Percentiles rank a stretch among this genome's conserved stretches.
Evolutionary conservation across 148 eudicot species (phyloP).

Genomic region (Vaccinium macrocarpon): DNA sequence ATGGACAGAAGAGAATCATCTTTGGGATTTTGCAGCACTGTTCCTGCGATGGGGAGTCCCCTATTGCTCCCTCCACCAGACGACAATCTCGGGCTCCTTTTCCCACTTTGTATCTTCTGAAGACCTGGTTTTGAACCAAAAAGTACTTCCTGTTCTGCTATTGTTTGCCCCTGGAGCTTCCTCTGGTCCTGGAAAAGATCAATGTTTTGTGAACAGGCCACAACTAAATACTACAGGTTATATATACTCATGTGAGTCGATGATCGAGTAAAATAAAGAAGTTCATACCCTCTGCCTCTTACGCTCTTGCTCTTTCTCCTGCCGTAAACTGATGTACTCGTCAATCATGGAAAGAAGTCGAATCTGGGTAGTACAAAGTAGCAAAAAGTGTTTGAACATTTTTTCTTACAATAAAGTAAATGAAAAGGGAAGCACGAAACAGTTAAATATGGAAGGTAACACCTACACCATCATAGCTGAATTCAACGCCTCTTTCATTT

Average conservation of each 20-base stretch:
- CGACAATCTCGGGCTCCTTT: slow-evolving; percentile 56
- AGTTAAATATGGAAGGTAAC: slow-evolving; percentile 4
- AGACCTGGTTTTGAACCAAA: slow-evolving; percentile 90
- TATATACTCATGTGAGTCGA: background rate
- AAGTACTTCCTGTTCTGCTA: slow-evolving; percentile 75
- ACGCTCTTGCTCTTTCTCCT: slow-evolving; percentile 77
- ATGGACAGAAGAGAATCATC: slow-evolving; percentile 38
- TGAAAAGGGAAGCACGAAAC: background rate
- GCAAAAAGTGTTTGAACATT: background rate
- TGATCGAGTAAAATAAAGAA: background rate
- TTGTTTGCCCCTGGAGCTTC: slow-evolving; percentile 80
- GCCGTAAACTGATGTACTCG: slow-evolving; percentile 49
- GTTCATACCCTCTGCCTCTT: slow-evolving; percentile 73
- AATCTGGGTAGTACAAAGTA: slow-evolving; percentile 37
- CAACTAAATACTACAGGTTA: background rate
- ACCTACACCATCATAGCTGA: slow-evolving; percentile 90
- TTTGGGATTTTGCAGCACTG: slow-evolving; percentile 53
- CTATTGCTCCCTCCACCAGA: slow-evolving; percentile 55
- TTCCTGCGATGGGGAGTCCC: slow-evolving; percentile 52
- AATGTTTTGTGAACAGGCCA: background rate
- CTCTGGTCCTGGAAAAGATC: slow-evolving; percentile 68
- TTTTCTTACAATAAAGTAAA: background rate
- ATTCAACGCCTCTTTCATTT: slow-evolving; percentile 63
- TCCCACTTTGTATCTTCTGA: slow-evolving; percentile 58
- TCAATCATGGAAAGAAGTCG: slow-evolving; percentile 78